Base-by-base conservation (phyloP, 768 basidiomycete genomes). In the Vishniacozyma victoriae region DNA sequence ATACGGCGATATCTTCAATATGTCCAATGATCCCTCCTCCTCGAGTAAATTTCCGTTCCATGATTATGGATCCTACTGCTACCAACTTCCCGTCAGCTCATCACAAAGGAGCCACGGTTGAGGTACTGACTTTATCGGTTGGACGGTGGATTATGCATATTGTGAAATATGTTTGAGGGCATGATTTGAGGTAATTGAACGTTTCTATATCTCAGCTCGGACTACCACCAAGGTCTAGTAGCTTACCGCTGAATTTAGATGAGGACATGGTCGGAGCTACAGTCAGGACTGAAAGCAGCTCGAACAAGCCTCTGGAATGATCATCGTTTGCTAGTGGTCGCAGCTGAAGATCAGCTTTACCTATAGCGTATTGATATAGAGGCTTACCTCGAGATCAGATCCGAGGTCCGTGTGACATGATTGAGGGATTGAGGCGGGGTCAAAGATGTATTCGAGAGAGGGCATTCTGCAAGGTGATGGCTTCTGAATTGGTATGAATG, bases 1-100 rank as follows among this genome's bases (percentile, higher is more conserved):
- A 82, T 16, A 99, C 92, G 3, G 89, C 92, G 54, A 99, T 95
- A 69, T 99, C 95, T 74, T 99, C 95, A 55, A 99, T 91, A 67
- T 99, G 95, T 0, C 92, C 95, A 13, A 90, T 87, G 55, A 78
- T 78, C 18, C 88, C 87, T n/a, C 87, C 75, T 1, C 80, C 82
- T 33, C 91, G 79, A 35, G 91, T 75, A 78, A 97, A 96, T 76
- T 99, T 97, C 75, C 85, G 85, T 74, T 99, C 95, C 55, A 97
- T 72, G 66, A 97, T 81, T 45, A 95, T 76, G 5, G 82, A 79
- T 16, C 92, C 93, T 31, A 84, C 81, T 18, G 78, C 92, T 37
- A 92, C 84, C 67, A 99, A 83, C 57, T 76, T 72, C 20, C 5
- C n/a, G 37, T 41, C 4, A 13, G 11, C 9, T 20, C 35, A 35